Percentiles rank a stretch among this genome's conserved stretches.
Evolutionary conservation across 345 rosid genomes (phyloP).

Genomic region (Linum usitatissimum): DNA sequence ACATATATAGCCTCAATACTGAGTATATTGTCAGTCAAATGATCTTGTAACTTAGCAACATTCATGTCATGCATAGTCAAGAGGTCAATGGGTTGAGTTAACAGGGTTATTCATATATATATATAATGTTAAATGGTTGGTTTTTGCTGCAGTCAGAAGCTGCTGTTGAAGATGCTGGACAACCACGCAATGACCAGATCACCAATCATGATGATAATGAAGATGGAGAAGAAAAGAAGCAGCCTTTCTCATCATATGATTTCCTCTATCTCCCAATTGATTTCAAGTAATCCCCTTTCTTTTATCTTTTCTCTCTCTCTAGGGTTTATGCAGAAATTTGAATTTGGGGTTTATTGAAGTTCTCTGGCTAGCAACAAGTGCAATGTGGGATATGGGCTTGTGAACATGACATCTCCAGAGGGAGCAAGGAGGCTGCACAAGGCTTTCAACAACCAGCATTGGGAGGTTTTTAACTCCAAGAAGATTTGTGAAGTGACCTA

Average conservation of each 20-base stretch:
- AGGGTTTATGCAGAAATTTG: not conserved
- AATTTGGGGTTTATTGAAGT: not conserved
- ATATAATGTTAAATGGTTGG: constrained; percentile 32
- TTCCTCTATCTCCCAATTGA: constrained; percentile 94
- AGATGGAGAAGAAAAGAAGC: not conserved
- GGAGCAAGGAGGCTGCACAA: constrained; percentile 71
- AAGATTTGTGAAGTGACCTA: constrained; percentile 88
- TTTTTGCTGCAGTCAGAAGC: constrained; percentile 20
- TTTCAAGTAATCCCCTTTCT: constrained; percentile 49
- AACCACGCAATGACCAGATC: constrained; percentile 78
- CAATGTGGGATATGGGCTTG: constrained; percentile 96
- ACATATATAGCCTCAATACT: too few species aligned
- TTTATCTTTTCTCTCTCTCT: not conserved
- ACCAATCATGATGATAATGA: constrained; percentile 23
- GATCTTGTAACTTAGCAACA: too few species aligned
- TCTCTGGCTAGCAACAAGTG: constrained; percentile 63
- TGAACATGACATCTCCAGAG: constrained; percentile 83
- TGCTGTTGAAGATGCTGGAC: constrained; percentile 68
- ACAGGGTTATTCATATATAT: too few species aligned
- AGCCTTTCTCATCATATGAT: constrained; percentile 70
- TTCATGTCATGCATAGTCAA: too few species aligned
- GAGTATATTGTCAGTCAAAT: too few species aligned
- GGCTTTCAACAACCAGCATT: constrained; percentile 62
- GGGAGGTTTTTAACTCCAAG: constrained; percentile 69
- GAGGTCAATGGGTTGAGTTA: too few species aligned